Evolutionary conservation across 495 filamentous ascomycete species (phyloP), one percentile per base, ranked within the genome.

Genomic region (Lophiotrema nucula): DNA sequence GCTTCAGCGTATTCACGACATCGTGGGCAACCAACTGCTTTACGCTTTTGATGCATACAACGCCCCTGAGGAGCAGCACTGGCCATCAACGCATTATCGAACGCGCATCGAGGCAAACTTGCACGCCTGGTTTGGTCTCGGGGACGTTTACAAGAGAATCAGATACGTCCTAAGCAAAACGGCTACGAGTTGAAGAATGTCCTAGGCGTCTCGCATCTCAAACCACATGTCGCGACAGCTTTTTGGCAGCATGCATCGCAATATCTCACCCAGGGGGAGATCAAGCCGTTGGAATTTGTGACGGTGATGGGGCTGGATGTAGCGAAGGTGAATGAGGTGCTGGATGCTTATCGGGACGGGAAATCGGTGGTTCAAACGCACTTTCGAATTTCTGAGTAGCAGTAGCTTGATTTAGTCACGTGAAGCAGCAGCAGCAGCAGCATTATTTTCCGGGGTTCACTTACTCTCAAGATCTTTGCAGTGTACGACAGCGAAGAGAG

Each of bases 41-140:
- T 72, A 74, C 27, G 68, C 62, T 2, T 69, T 61, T 49, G 69
- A 74, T 41, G 43, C 62, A 0, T 55, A 73, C 39, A 71, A 66
- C 23, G 27, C 51, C 2, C 52, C 53, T 0, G 56, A 44, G 2
- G 56, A 33, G 5, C 65, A 65, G 13, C 28, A 37, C 13, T 74
- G 19, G 71, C 57, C 18, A 47, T 73, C 8, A 65, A 65, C 15
- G 57, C 62, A 1, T 62, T 74, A 3, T 72, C 72, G 11, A 64
- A 22, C 25, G 48, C 16, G 13, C 68, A 70, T 53, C 63, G 44
- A 28, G 70, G 69, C 2, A 65, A 64, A n/a, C 41, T 73, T 3
- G 70, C 69, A 4, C 31, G 64, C n/a, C n/a, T n/a, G n/a, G n/a
- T n/a, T n/a, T n/a, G n/a, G n/a, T n/a, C n/a, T n/a, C n/a, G n/a